Conservation (phyloP, 768 basidiomycete species). For the Rhizopogon rudus region DNA sequence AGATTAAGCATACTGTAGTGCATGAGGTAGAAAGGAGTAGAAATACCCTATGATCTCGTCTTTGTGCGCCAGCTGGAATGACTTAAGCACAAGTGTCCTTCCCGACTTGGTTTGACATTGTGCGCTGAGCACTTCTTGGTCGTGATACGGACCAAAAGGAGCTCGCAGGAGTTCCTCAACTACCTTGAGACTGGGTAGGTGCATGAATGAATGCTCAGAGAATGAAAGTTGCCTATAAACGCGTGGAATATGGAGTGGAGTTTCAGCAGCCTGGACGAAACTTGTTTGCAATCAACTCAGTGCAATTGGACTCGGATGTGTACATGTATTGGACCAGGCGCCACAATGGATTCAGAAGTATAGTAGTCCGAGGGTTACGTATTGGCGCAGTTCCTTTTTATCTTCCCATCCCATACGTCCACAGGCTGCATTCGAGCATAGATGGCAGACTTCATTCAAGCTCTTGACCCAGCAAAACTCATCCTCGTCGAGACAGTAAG, state of each 20-base stretch:
- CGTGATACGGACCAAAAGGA: constrained; percentile 27
- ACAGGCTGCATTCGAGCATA: background rate
- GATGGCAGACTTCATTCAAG: constrained; percentile 64
- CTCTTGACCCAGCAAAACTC: constrained; percentile 68
- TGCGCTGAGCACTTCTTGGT: constrained; percentile 18
- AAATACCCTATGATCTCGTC: constrained; percentile 23
- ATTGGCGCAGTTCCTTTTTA: no score
- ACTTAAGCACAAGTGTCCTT: constrained; percentile 18
- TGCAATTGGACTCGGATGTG: background rate
- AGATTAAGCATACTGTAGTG: constrained; percentile 1
- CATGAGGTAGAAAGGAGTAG: background rate
- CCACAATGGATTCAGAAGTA: no score
- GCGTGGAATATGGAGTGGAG: no score
- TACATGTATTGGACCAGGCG: no score
- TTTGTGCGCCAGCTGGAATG: constrained; percentile 24
- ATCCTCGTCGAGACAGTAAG: constrained; percentile 59
- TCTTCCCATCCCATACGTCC: background rate
- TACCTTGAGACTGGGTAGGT: constrained; percentile 3
- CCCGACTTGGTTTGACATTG: constrained; percentile 12
- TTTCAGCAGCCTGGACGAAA: background rate
- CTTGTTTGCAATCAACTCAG: background rate
- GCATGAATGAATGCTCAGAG: background rate
- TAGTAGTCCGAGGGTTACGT: no score
- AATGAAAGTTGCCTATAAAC: background rate
- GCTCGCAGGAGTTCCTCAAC: constrained; percentile 19